These are phyloP conservation scores for Paracoccidioides brasiliensis DNA, from an alignment of 2,329 filamentous ascomycete species.

Conservation along the genomic window DNA sequence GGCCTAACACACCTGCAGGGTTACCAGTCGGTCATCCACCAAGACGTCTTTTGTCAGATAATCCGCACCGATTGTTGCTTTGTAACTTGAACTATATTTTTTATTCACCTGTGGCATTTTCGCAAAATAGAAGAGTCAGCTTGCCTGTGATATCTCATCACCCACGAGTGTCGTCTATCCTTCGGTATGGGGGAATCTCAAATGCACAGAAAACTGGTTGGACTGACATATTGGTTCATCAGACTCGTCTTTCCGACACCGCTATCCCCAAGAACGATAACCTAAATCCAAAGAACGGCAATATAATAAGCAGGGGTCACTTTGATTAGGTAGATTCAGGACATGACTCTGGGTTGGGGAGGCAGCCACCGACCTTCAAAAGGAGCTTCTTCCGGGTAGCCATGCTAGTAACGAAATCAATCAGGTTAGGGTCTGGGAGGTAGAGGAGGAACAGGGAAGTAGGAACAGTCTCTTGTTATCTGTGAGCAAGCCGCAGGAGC, in stretches of 20 bases:
- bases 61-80: slow-evolving; percentile 96
- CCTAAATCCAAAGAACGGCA: slow-evolving; percentile 39
- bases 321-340: neutral
- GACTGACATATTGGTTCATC: slow-evolving; percentile 99
- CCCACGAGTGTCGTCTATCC: neutral
- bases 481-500: no score
- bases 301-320: slow-evolving; percentile 7
- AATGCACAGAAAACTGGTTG: neutral
- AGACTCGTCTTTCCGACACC: slow-evolving; percentile 98
- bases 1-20: slow-evolving; percentile 71
- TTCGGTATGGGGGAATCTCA: neutral
- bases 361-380: slow-evolving; percentile 51
- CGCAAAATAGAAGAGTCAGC: neutral
- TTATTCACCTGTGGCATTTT: slow-evolving; percentile 75
- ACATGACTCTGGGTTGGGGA: slow-evolving; percentile 5
- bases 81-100: slow-evolving; percentile 99
- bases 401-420: slow-evolving; percentile 37
- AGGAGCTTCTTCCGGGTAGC: slow-evolving; percentile 80
- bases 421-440: neutral
- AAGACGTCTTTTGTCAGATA: slow-evolving; percentile 97
- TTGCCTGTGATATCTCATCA: neutral
- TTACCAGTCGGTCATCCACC: slow-evolving; percentile 92
- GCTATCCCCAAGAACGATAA: slow-evolving; percentile 97
- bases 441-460: neutral
- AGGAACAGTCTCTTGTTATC: no score